Percentiles rank a stretch among this genome's conserved stretches.
phyloP scores from a whole-genome alignment of 257 asterid genomes.

The Knoxia roxburghii region DNA sequence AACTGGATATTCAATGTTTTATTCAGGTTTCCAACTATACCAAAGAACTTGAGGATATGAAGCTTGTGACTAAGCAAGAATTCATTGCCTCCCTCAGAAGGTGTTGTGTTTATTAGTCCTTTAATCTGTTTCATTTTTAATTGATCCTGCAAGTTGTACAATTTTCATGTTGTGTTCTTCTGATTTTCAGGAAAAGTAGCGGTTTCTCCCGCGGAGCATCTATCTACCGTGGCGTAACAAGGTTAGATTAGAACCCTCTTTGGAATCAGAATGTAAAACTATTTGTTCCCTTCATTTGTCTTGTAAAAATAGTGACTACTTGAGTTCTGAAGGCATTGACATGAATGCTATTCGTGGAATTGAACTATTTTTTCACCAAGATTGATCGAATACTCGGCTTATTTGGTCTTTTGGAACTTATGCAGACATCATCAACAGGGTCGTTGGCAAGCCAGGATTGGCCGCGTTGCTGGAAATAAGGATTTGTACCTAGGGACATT shows the following conservation, averaged over 20 bases:
- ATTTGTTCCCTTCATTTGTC: neutral
- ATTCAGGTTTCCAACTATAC: constrained; percentile 58
- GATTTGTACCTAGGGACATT: constrained; percentile 95
- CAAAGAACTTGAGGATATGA: constrained; percentile 83
- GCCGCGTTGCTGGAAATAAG: constrained; percentile 93
- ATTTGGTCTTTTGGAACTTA: neutral
- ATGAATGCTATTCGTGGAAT: neutral
- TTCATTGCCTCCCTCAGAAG: constrained; percentile 90
- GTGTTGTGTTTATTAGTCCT: constrained; percentile 10
- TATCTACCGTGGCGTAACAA: constrained; percentile 82
- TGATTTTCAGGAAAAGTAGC: constrained; percentile 63
- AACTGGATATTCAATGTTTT: neutral
- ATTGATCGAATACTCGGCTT: neutral
- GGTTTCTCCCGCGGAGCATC: constrained; percentile 96
- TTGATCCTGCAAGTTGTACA: neutral
- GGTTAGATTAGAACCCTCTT: constrained; percentile 32
- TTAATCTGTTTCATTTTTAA: neutral
- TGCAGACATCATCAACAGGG: constrained; percentile 99
- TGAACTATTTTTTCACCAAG: neutral
- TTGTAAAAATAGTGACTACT: too few relatives aligned
- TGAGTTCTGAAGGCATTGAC: neutral
- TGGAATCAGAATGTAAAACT: neutral
- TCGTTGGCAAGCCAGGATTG: constrained; percentile 98
- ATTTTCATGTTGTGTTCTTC: neutral
- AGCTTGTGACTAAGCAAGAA: constrained; percentile 69